A percentile compares a stretch with the other conserved stretches of the same genome.
Conservation (phyloP, 345 rosid genomes). For the Aethionema arabicum region DNA sequence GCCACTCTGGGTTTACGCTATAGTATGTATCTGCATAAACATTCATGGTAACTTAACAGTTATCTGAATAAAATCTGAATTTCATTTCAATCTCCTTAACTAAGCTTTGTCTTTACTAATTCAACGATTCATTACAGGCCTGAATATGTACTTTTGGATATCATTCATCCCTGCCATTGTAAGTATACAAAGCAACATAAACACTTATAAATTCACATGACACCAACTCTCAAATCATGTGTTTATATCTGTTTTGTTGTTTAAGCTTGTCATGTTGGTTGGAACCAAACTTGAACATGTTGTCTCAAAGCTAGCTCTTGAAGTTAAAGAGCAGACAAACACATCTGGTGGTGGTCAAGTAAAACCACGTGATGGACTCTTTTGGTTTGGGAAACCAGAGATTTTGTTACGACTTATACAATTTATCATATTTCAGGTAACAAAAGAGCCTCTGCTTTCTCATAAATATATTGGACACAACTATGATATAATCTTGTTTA, state of each 20-base stretch:
- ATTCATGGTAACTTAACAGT: conserved; percentile 59
- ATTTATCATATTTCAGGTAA: conserved; percentile 86
- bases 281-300: conserved; percentile 94
- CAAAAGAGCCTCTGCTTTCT: conserved; percentile 2
- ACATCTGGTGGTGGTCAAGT: conserved; percentile 65
- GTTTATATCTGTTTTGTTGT: conserved; percentile 24
- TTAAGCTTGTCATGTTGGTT: conserved; percentile 83
- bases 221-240: conserved; percentile 13
- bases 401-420: conserved; percentile 70
- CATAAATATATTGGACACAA: not conserved
- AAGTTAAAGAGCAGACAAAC: conserved; percentile 64
- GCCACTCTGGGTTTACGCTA: conserved; percentile 92
- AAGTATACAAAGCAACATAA: conserved; percentile 38
- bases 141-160: conserved; percentile 91
- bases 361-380: conserved; percentile 87
- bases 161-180: conserved; percentile 93
- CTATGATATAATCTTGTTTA: conserved; percentile 7
- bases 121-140: conserved; percentile 49
- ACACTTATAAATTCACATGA: conserved; percentile 6
- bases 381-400: conserved; percentile 95
- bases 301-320: conserved; percentile 85
- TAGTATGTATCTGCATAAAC: conserved; percentile 82
- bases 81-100: not conserved
- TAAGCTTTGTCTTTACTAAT: conserved; percentile 12
- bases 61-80: conserved; percentile 1